These are phyloP conservation scores for Tylopilus sp. DNA, from an alignment of 1,284 basidiomycete species.

Conservation along the genomic window DNA sequence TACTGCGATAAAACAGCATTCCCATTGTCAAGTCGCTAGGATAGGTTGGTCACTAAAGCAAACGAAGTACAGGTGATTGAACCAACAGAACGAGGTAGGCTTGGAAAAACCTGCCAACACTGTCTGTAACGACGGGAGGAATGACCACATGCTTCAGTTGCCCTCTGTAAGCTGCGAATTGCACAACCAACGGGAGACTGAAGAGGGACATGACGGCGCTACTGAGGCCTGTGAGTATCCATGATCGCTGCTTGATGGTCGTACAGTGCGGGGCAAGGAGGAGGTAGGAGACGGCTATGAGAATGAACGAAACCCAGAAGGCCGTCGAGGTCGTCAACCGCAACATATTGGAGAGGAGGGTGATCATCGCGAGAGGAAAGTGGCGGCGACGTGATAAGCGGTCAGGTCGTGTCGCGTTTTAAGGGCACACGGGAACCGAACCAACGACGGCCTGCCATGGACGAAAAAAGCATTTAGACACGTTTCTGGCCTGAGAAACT, in stretches of 20 bases:
- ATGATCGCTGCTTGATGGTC: conserved; percentile 47
- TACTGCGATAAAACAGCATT: conserved; percentile 40
- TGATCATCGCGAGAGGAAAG: conserved; percentile 24
- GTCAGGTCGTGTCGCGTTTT: conserved; percentile 18
- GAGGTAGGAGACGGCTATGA: conserved; percentile 36
- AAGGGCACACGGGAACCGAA: conserved; percentile 26
- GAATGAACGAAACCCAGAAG: conserved; percentile 25
- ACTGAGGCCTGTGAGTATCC: conserved; percentile 52
- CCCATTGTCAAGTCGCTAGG: conserved; percentile 42
- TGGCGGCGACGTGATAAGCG: conserved; percentile 26
- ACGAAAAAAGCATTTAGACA: conserved; percentile 15
- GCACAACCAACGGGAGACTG: conserved; percentile 48
- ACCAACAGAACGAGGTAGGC: conserved; percentile 47
- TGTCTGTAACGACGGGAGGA: conserved; percentile 25
- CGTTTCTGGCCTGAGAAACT: conserved; percentile 27
- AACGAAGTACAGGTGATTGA: conserved; percentile 10
- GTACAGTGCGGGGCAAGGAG: conserved; percentile 37
- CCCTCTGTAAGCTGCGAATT: conserved; percentile 39
- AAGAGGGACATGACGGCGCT: conserved; percentile 45
- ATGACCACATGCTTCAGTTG: conserved; percentile 32
- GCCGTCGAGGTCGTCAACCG: conserved; percentile 24
- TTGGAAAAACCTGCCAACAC: conserved; percentile 44
- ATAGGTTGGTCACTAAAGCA: conserved; percentile 15
- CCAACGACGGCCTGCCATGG: conserved; percentile 7
- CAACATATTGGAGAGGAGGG: conserved; percentile 12